These are phyloP conservation scores for Neurospora cerealis DNA, from an alignment of 495 filamentous ascomycete species.

Conservation along the genomic window DNA sequence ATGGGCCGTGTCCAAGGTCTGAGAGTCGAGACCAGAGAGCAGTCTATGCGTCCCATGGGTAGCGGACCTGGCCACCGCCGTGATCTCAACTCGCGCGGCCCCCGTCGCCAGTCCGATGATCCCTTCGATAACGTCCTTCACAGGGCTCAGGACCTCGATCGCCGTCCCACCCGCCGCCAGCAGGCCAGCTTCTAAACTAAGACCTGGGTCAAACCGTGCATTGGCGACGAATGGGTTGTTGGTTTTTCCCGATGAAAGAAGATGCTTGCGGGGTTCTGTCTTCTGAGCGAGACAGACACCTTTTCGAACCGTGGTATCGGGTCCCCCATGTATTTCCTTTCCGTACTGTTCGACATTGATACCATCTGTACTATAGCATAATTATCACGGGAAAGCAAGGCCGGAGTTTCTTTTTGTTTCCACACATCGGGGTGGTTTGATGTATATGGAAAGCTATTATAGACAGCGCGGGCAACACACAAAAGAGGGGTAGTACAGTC, in stretches of 20 bases:
- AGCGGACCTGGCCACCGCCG: neutral
- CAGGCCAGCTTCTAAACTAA: neutral
- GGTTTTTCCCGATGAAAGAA: neutral
- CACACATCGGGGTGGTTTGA: neutral
- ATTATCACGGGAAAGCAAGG: neutral
- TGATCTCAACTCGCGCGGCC: neutral
- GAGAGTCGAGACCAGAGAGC: conserved; percentile 36
- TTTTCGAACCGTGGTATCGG: neutral
- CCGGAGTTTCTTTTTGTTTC: neutral
- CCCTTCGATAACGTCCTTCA: neutral
- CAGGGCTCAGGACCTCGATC: neutral
- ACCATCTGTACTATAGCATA: conserved; percentile 1
- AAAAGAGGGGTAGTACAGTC: neutral
- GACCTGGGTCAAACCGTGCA: neutral
- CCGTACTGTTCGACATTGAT: neutral
- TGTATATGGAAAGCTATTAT: neutral
- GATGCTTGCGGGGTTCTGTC: neutral
- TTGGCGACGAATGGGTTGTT: neutral
- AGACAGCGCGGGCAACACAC: neutral
- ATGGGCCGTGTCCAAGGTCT: conserved; percentile 34
- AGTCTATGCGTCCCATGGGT: neutral
- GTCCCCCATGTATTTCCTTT: neutral
- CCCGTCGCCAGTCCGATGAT: neutral
- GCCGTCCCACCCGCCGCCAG: neutral
- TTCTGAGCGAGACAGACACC: neutral